phyloP scores from a whole-genome alignment of 176 grass and related monocot genomes.

The Ampelocalamus luodianensis region DNA sequence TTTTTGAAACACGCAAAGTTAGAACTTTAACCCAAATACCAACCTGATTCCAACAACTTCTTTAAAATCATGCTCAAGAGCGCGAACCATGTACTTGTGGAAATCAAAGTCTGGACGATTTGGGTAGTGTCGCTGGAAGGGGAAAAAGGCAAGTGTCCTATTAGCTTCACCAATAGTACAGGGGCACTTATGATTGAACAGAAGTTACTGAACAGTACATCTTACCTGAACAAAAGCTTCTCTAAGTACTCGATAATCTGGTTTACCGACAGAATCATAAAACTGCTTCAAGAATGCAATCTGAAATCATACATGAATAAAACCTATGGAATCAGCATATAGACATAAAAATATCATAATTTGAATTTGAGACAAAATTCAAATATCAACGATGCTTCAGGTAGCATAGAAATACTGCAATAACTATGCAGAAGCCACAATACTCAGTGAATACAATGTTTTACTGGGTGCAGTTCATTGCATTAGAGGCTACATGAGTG shows the following conservation, averaged over 20 bases:
- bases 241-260: slow-evolving; percentile 71
- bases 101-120: slow-evolving; percentile 49
- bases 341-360: slow-evolving; percentile 16
- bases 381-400: neutral
- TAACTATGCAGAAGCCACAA: neutral
- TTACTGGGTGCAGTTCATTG: slow-evolving; percentile 24
- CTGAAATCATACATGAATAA: slow-evolving; percentile 48
- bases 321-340: neutral
- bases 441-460: neutral
- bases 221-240: slow-evolving; percentile 72
- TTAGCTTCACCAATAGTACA: slow-evolving; percentile 30
- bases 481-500: slow-evolving; percentile 12
- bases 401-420: neutral
- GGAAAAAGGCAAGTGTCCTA: slow-evolving; percentile 14
- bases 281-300: slow-evolving; percentile 76
- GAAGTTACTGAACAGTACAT: slow-evolving; percentile 6
- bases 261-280: slow-evolving; percentile 69
- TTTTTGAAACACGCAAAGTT: slow-evolving; percentile 5
- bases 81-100: slow-evolving; percentile 66
- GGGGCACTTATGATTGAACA: slow-evolving; percentile 20
- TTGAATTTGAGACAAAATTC: neutral
- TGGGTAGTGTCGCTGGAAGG: slow-evolving; percentile 47
- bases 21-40: slow-evolving; percentile 24
- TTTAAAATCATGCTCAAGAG: slow-evolving; percentile 71
- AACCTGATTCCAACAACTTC: slow-evolving; percentile 70